Evolutionary conservation across 345 rosid species (phyloP).

Genomic region (Rhodamnia rubescens): DNA sequence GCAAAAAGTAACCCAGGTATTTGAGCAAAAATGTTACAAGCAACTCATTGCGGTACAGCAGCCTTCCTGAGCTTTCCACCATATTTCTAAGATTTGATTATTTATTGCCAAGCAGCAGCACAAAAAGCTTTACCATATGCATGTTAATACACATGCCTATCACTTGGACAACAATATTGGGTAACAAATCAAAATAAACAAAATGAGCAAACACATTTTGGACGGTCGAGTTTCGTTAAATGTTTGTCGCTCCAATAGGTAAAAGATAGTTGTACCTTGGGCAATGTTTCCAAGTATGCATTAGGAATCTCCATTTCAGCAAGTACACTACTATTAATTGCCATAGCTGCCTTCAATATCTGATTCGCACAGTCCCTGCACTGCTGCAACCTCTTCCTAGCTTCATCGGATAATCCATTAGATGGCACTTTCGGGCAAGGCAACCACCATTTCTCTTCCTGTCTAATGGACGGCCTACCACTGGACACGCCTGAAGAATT

Average conservation of each 20-base stretch:
- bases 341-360: constrained; percentile 95
- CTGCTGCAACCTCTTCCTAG: constrained; percentile 75
- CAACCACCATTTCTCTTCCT: constrained; percentile 94
- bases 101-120: background rate
- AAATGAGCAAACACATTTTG: background rate
- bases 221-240: background rate
- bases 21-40: background rate
- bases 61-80: background rate
- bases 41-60: background rate
- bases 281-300: constrained; percentile 79
- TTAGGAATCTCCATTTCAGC: constrained; percentile 89
- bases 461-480: constrained; percentile 69
- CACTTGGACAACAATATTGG: background rate
- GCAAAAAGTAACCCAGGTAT: background rate
- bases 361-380: constrained; percentile 84
- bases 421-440: constrained; percentile 79
- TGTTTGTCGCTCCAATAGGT: too few relatives aligned
- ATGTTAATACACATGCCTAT: background rate
- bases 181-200: background rate
- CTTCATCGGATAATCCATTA: constrained; percentile 65
- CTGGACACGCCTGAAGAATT: constrained; percentile 31
- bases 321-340: constrained; percentile 81
- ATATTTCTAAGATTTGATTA: background rate
- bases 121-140: background rate
- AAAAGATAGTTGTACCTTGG: constrained; percentile 44